A percentile compares a stretch with the other conserved stretches of the same genome.
Evolutionary conservation across 768 basidiomycete genomes (phyloP).

Genomic region (Cytidiella melzeri): DNA sequence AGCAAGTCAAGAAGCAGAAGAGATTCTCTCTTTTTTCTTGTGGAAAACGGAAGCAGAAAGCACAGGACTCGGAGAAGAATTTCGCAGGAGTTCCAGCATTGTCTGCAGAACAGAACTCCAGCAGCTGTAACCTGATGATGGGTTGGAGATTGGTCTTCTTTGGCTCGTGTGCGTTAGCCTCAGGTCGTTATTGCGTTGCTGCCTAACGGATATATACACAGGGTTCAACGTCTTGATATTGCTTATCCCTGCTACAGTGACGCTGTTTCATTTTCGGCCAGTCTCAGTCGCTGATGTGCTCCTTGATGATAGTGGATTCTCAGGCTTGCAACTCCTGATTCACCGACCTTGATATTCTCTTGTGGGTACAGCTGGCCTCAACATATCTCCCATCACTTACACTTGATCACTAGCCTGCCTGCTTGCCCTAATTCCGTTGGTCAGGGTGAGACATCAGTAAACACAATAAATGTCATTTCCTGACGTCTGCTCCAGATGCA

Average conservation of each 20-base stretch:
- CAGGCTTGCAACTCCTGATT: conserved; percentile 39
- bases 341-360: conserved; percentile 53
- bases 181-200: not conserved
- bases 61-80: conserved; percentile 11
- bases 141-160: conserved; percentile 52
- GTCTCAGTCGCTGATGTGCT: not conserved
- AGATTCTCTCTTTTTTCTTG: conserved; percentile 8
- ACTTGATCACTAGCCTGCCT: conserved; percentile 43
- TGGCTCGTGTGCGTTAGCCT: conserved; percentile 45
- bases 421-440: conserved; percentile 70
- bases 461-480: not conserved
- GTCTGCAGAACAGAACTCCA: not conserved
- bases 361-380: conserved; percentile 35
- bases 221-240: conserved; percentile 68
- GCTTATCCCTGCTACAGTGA: conserved; percentile 62
- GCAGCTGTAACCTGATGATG: conserved; percentile 23
- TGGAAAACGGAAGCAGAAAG: conserved; percentile 7
- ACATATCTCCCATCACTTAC: not conserved
- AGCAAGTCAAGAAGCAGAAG: not conserved
- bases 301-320: conserved; percentile 45
- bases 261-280: conserved; percentile 17
- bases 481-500: conserved; percentile 47
- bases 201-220: conserved; percentile 20
- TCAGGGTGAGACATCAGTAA: conserved; percentile 42
- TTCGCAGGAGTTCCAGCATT: not conserved